Conservation (phyloP, 2,329 filamentous ascomycete genomes). For the Hypoxylon sp. region DNA sequence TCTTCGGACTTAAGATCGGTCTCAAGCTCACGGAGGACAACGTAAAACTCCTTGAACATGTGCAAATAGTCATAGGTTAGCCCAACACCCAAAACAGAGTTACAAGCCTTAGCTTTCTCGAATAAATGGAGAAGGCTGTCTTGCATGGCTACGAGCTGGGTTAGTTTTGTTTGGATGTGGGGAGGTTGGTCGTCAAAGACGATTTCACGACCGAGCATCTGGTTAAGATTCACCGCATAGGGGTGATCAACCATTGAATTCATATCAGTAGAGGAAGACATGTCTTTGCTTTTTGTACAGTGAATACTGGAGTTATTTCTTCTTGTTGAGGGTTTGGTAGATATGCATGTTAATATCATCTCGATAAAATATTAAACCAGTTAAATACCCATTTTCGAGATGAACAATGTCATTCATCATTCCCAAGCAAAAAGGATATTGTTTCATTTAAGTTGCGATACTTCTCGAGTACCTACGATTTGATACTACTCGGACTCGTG, state of each 20-base stretch:
- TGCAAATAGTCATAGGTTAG: not conserved
- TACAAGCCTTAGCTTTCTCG: not conserved
- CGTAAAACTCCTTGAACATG: conserved; percentile 11
- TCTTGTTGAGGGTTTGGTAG: not conserved
- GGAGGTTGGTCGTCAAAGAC: not conserved
- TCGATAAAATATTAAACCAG: too few species aligned
- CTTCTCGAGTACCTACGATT: not conserved
- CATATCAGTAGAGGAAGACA: not conserved
- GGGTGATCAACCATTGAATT: not conserved
- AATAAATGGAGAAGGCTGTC: not conserved
- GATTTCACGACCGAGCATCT: conserved; percentile 12
- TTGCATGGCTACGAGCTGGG: not conserved
- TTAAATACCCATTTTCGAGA: not conserved
- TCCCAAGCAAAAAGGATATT: not conserved
- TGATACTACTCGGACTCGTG: not conserved
- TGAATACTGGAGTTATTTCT: not conserved
- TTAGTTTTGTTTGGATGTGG: conserved; percentile 1
- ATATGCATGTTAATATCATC: too few species aligned
- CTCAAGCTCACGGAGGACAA: not conserved
- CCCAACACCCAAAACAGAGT: not conserved
- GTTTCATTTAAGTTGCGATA: not conserved
- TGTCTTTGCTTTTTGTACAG: not conserved
- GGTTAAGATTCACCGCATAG: conserved; percentile 1
- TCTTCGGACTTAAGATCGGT: not conserved
- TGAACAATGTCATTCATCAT: not conserved